Evolutionary conservation across 768 basidiomycete species (phyloP).

Genomic region (Nevesoporus exiguus): DNA sequence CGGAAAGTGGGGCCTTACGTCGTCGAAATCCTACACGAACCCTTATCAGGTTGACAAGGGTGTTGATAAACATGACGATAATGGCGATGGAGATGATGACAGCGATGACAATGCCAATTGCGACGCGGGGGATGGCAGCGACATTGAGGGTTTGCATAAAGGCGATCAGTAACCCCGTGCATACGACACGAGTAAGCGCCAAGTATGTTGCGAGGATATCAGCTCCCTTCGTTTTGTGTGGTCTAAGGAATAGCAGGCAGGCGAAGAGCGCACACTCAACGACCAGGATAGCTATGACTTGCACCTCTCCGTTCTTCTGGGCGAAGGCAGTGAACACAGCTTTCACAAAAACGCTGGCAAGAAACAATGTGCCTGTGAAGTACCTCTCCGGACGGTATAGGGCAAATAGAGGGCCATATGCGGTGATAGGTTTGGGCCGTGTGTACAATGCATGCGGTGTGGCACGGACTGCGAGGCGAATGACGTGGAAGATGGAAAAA

Average conservation of each 20-base stretch:
- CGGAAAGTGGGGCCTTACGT: conserved; percentile 6
- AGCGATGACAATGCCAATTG: conserved; percentile 71
- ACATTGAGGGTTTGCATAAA: conserved; percentile 67
- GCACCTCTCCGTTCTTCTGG: conserved; percentile 57
- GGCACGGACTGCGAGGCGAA: conserved; percentile 43
- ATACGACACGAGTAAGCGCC: conserved; percentile 62
- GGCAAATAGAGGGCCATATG: conserved; percentile 59
- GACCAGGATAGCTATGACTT: conserved; percentile 64
- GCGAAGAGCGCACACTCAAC: conserved; percentile 62
- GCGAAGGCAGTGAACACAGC: conserved; percentile 71
- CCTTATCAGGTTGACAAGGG: conserved; percentile 46
- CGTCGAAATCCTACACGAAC: conserved; percentile 19
- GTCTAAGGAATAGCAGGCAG: conserved; percentile 51
- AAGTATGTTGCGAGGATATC: conserved; percentile 70
- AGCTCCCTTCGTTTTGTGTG: conserved; percentile 63
- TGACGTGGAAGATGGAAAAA: conserved; percentile 46
- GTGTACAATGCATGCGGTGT: conserved; percentile 39
- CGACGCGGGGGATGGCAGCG: conserved; percentile 74
- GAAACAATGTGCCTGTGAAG: conserved; percentile 59
- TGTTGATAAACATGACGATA: conserved; percentile 65
- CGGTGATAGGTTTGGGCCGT: conserved; percentile 35
- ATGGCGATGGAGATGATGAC: conserved; percentile 71
- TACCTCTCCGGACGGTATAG: conserved; percentile 65
- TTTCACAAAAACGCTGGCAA: conserved; percentile 59
- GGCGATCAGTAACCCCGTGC: conserved; percentile 68